These are phyloP conservation scores for Populus nigra DNA, from an alignment of 345 rosid genomes.

Conservation along the genomic window DNA sequence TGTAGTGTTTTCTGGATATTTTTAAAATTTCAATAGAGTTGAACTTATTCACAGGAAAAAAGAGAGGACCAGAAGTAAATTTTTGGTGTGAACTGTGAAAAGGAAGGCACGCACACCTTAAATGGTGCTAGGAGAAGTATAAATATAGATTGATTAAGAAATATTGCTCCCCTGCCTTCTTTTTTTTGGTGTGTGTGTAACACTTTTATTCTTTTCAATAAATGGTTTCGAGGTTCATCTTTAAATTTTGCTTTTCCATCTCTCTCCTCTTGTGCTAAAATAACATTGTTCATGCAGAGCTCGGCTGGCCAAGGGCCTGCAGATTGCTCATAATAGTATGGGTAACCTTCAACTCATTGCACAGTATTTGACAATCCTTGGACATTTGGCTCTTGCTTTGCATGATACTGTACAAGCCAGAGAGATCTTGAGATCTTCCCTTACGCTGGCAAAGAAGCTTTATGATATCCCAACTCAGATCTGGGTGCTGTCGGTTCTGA, in stretches of 20 bases:
- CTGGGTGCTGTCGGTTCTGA: conserved; percentile 85
- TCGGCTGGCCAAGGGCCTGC: conserved; percentile 90
- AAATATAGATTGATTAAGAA: background rate
- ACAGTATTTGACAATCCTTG: conserved; percentile 86
- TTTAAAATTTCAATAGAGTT: background rate
- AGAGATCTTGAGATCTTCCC: conserved; percentile 90
- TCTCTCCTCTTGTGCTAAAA: conserved; percentile 9
- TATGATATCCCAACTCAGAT: conserved; percentile 90
- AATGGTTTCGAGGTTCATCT: background rate
- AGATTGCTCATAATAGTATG: conserved; percentile 81
- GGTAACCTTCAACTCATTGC: conserved; percentile 97
- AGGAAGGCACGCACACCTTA: background rate
- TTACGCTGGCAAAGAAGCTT: conserved; percentile 86
- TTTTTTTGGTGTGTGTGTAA: too few relatives aligned
- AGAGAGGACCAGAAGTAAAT: background rate
- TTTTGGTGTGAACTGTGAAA: background rate
- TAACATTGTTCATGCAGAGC: conserved; percentile 48
- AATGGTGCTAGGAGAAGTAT: background rate
- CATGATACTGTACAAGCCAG: conserved; percentile 91
- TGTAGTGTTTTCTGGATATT: background rate
- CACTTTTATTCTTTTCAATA: background rate
- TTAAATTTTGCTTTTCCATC: background rate
- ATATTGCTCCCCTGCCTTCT: background rate
- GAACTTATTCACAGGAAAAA: background rate
- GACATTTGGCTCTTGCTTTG: conserved; percentile 84